Conservation (phyloP, 1,284 basidiomycete genomes). For the Somion occarium region DNA sequence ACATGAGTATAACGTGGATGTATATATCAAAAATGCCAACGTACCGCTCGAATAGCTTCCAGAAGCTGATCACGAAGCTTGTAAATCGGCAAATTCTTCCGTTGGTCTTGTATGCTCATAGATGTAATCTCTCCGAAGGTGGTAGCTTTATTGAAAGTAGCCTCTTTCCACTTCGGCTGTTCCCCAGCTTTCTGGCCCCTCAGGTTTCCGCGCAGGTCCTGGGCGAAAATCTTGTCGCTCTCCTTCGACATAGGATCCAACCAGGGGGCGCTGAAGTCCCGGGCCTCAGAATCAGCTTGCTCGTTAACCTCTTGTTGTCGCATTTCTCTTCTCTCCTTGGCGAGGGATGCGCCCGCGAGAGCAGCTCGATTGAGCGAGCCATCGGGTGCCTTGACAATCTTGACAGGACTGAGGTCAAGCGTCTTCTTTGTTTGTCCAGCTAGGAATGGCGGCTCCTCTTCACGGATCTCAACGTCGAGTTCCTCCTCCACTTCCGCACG, state of each 20-base stretch:
- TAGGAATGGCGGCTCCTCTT: conserved; percentile 96
- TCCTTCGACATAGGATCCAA: conserved; percentile 96
- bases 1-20: neutral
- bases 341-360: conserved; percentile 86
- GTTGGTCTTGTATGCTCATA: conserved; percentile 91
- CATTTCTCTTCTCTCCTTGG: conserved; percentile 93
- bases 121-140: conserved; percentile 92
- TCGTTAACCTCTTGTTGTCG: conserved; percentile 95
- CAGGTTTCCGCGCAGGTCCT: conserved; percentile 84
- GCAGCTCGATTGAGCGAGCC: conserved; percentile 95
- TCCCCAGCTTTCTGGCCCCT: conserved; percentile 81
- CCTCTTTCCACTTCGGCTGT: conserved; percentile 88
- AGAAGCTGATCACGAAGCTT: conserved; percentile 92
- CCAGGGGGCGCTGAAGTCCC: conserved; percentile 95
- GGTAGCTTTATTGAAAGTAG: conserved; percentile 94
- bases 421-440: conserved; percentile 95
- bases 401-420: conserved; percentile 94
- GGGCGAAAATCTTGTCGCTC: conserved; percentile 85
- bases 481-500: conserved; percentile 91
- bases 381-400: conserved; percentile 93
- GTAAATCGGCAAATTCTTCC: conserved; percentile 90
- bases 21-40: conserved; percentile 21
- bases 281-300: conserved; percentile 87
- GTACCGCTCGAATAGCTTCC: conserved; percentile 85
- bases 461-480: conserved; percentile 94